These are phyloP conservation scores for Aspergillus sp. DNA, from an alignment of 2,329 filamentous ascomycete species.

Conservation along the genomic window DNA sequence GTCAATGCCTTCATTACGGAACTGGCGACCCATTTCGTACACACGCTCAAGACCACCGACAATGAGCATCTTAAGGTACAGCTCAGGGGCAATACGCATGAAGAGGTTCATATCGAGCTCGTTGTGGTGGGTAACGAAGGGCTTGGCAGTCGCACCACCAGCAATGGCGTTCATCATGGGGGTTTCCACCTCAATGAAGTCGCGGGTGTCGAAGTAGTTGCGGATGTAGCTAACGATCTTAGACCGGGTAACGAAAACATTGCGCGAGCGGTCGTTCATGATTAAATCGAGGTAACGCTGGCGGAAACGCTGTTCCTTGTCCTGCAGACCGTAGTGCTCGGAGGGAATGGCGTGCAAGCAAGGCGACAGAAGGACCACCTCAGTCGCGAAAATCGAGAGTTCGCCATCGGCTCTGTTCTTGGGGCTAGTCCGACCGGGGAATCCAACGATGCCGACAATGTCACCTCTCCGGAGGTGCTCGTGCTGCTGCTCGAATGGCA, in stretches of 20 bases:
- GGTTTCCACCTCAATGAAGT: conserved; percentile 92
- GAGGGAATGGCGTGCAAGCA: conserved; percentile 81
- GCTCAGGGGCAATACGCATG: conserved; percentile 88
- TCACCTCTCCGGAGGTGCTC: conserved; percentile 84
- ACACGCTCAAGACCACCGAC: conserved; percentile 92
- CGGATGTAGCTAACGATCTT: conserved; percentile 88
- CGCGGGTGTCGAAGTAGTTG: conserved; percentile 75
- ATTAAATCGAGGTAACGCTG: conserved; percentile 93
- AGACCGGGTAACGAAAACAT: conserved; percentile 76
- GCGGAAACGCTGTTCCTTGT: conserved; percentile 86
- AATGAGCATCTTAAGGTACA: conserved; percentile 93
- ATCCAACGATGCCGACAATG: conserved; percentile 81
- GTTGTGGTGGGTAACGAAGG: conserved; percentile 94
- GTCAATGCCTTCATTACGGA: conserved; percentile 88
- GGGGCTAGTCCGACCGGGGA: conserved; percentile 76
- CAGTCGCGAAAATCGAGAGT: conserved; percentile 83
- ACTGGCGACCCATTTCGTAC: conserved; percentile 92
- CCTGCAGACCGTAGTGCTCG: conserved; percentile 91
- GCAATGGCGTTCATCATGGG: conserved; percentile 97
- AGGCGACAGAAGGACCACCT: conserved; percentile 79
- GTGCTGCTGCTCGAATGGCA: conserved; percentile 79
- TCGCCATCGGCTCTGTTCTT: conserved; percentile 86
- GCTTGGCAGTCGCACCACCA: conserved; percentile 89
- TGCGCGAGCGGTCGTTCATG: conserved; percentile 82
- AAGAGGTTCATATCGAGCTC: conserved; percentile 91